Evolutionary conservation across 2,329 filamentous ascomycete genomes (phyloP).

Genomic region (Penicillium freii): DNA sequence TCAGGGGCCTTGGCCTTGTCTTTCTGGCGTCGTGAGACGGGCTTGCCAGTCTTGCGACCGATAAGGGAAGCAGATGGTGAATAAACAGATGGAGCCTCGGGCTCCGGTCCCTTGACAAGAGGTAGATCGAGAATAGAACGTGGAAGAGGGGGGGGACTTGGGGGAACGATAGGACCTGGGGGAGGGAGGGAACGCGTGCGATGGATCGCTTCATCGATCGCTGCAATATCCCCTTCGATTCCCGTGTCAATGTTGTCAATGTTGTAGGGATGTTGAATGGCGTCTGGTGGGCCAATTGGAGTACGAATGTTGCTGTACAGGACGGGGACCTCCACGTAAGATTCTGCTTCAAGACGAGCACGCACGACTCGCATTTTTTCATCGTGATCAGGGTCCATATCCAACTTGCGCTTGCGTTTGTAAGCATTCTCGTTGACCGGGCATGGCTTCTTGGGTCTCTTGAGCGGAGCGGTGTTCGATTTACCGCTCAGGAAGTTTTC

Average conservation of each 20-base stretch:
- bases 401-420: conserved; percentile 31
- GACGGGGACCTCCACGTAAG: background rate
- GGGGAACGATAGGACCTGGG: background rate
- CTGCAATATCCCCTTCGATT: background rate
- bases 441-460: conserved; percentile 25
- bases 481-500: conserved; percentile 24
- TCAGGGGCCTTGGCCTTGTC: background rate
- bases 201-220: background rate
- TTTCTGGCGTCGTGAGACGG: conserved; percentile 3
- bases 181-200: conserved; percentile 1
- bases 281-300: conserved; percentile 1
- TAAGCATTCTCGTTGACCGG: conserved; percentile 24
- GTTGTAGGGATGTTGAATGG: conserved; percentile 8
- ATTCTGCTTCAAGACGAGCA: conserved; percentile 7
- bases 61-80: background rate
- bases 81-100: background rate
- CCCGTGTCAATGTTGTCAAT: background rate
- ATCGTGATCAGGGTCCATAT: conserved; percentile 31
- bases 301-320: background rate
- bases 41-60: background rate
- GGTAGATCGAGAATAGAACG: conserved; percentile 1
- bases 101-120: background rate
- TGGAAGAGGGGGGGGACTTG: background rate
- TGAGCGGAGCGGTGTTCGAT: conserved; percentile 28
- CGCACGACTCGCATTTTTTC: conserved; percentile 21